Percentiles rank a stretch among this genome's conserved stretches.
phyloP scores from a whole-genome alignment of 768 basidiomycete species.

The Xanthoconium stramineum region DNA sequence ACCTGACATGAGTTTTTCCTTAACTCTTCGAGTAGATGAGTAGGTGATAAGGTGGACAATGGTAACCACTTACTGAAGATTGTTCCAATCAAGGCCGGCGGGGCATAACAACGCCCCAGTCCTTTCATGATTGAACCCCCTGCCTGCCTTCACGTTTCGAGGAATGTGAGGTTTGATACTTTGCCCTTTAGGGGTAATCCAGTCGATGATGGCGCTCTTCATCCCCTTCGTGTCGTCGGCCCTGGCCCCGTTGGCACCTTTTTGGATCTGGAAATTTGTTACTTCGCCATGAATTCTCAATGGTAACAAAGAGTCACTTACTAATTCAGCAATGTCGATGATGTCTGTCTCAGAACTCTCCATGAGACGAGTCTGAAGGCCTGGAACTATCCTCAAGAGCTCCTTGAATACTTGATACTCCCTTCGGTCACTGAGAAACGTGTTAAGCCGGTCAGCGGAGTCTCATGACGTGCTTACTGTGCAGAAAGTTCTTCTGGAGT shows the following conservation, averaged over 20 bases:
- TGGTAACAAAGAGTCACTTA: background rate
- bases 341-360: background rate
- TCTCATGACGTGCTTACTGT: too few relatives aligned
- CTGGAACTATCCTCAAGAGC: background rate
- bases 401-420: background rate
- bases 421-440: background rate
- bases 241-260: background rate
- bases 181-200: background rate
- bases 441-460: too few relatives aligned
- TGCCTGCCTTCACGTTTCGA: background rate
- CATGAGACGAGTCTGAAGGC: background rate
- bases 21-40: too few relatives aligned
- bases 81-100: background rate
- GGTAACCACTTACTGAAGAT: background rate
- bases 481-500: too few relatives aligned
- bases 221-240: background rate
- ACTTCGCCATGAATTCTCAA: background rate
- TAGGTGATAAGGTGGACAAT: too few relatives aligned
- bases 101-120: background rate
- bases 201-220: background rate
- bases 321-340: background rate
- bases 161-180: background rate
- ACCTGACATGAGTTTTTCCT: too few relatives aligned
- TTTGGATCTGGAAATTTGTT: background rate
- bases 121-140: background rate